Conservation (phyloP, 2,329 filamentous ascomycete species). For the Arthroderma uncinatum region DNA sequence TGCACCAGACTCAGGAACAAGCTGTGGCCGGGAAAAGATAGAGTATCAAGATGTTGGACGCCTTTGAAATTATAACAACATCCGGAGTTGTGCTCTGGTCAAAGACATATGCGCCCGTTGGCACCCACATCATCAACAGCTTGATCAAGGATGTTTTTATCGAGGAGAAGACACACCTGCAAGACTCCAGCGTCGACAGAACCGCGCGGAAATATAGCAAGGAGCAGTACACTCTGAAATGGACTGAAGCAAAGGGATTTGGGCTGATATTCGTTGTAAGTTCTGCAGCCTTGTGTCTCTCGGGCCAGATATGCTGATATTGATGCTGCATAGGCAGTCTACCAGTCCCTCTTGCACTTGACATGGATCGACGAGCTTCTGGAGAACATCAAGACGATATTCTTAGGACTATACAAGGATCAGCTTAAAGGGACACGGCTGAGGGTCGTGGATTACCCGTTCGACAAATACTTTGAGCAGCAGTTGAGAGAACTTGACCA, state of each 20-base stretch:
- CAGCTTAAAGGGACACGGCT: slow-evolving; percentile 72
- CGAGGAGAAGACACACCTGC: slow-evolving; percentile 65
- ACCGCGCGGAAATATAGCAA: slow-evolving; percentile 66
- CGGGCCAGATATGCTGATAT: background rate
- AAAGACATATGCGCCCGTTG: slow-evolving; percentile 68
- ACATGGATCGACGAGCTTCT: slow-evolving; percentile 96
- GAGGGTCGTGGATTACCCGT: slow-evolving; percentile 68
- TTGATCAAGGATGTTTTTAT: slow-evolving; percentile 97
- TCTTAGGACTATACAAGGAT: slow-evolving; percentile 78
- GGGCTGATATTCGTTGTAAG: slow-evolving; percentile 88
- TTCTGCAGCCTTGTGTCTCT: slow-evolving; percentile 8
- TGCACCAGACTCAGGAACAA: background rate
- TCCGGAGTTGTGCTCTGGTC: slow-evolving; percentile 97
- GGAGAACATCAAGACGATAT: slow-evolving; percentile 87
- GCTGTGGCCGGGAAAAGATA: background rate
- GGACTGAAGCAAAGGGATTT: slow-evolving; percentile 83
- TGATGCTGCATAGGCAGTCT: slow-evolving; percentile 60
- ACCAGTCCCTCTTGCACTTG: slow-evolving; percentile 86
- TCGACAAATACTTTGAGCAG: slow-evolving; percentile 90
- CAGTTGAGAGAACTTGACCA: slow-evolving; percentile 64
- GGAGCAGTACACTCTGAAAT: slow-evolving; percentile 90
- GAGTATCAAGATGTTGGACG: slow-evolving; percentile 65
- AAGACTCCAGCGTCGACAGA: slow-evolving; percentile 48
- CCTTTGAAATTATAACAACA: slow-evolving; percentile 91
- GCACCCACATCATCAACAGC: slow-evolving; percentile 75